phyloP scores from a whole-genome alignment of 73 alveolate species.

The Urostyla sp. region DNA sequence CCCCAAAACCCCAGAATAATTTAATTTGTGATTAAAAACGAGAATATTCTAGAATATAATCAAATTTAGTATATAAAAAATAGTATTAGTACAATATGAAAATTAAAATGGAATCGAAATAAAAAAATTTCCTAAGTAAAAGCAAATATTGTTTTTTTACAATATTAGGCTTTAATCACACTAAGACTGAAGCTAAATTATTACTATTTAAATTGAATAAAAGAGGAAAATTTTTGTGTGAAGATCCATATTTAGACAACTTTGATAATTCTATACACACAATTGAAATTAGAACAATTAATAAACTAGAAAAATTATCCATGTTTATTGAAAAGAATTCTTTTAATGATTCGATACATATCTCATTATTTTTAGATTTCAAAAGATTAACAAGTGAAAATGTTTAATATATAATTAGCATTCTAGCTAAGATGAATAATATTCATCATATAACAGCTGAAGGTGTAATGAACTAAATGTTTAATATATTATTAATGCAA shows the following conservation, averaged over 20 bases:
- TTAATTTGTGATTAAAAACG: no score
- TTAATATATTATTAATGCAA: neutral
- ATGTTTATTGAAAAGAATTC: neutral
- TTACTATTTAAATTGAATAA: neutral
- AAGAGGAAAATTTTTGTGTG: neutral
- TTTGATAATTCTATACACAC: neutral
- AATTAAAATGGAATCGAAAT: no score
- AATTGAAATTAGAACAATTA: neutral
- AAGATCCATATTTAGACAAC: neutral
- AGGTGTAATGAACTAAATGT: neutral
- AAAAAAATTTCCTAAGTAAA: slow-evolving; percentile 5
- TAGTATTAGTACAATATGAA: no score
- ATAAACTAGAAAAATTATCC: neutral
- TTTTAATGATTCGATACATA: slow-evolving; percentile 7
- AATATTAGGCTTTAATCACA: neutral
- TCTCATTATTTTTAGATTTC: slow-evolving; percentile 14
- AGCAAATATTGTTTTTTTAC: slow-evolving; percentile 33
- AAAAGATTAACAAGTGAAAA: neutral
- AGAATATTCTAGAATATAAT: no score
- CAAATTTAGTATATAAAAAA: no score
- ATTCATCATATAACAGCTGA: neutral
- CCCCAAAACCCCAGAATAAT: no score
- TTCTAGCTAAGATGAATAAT: neutral
- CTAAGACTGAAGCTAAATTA: slow-evolving; percentile 29
- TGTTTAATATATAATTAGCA: neutral